Evolutionary conservation across 2,329 filamentous ascomycete species (phyloP).

Genomic region (Aspergillus puulaauensis): DNA sequence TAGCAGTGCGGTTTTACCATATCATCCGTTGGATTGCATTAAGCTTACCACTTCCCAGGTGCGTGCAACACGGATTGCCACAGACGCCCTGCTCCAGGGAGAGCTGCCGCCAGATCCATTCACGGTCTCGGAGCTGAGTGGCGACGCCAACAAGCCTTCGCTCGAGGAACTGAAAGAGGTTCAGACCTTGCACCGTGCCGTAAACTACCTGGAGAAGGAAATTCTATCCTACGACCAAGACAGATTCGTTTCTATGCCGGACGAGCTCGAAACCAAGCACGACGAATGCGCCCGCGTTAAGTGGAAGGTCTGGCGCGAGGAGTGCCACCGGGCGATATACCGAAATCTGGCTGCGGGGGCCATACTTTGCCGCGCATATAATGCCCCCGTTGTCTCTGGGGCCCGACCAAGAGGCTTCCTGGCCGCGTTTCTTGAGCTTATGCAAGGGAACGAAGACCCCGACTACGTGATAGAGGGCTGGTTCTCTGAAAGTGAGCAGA

Average conservation of each 20-base stretch:
- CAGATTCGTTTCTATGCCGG: no score
- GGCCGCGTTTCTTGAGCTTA: background rate
- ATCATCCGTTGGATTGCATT: no score
- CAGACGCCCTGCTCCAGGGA: background rate
- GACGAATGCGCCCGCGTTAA: no score
- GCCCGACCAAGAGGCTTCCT: background rate
- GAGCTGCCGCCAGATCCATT: conserved; percentile 7
- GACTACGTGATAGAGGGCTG: background rate
- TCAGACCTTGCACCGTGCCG: background rate
- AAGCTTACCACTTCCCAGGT: background rate
- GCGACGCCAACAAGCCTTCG: background rate
- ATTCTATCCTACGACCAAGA: no score
- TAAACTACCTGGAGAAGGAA: background rate
- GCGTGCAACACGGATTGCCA: conserved; percentile 3
- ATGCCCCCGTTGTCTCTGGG: background rate
- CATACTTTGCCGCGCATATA: background rate
- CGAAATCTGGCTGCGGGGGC: conserved; percentile 4
- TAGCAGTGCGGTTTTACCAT: background rate
- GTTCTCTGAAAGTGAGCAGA: background rate
- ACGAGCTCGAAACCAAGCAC: no score
- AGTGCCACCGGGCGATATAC: conserved; percentile 4
- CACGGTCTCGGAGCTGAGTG: background rate
- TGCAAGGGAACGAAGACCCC: background rate
- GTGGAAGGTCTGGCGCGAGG: conserved; percentile 3
- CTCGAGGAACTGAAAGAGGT: background rate